Evolutionary conservation across 148 eudicot genomes (phyloP), one percentile per base, ranked within the genome.

Genomic region (Mesembryanthemum crystallinum): DNA sequence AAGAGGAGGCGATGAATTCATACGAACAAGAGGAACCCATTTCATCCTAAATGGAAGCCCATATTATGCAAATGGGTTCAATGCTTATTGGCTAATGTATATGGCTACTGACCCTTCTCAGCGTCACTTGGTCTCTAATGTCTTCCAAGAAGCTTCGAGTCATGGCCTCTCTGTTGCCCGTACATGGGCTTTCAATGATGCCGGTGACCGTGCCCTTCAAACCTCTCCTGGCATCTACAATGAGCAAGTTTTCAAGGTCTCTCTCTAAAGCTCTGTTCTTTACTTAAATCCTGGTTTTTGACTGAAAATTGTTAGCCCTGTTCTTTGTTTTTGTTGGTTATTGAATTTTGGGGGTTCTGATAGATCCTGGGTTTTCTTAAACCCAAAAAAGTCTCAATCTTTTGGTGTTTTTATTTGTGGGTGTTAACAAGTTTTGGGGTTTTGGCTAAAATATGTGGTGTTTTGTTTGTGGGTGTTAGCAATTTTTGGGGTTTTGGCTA

Each of bases 111-210:
- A 95, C 78, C 94, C 97, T 30, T 89, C 96, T 75, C 94, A 89
- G 45, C 89, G 94, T 51, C 75, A 68, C 68, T 81, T 85, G 61
- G 89, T 95, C 54, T 85, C 98, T 0, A 79, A 86, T 74, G 94
- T 85, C 15, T 91, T 95, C 24, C 77, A 73, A 1, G 90, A 95
- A 54, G 99, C 99, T 54, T 82, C 96, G 8, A 72, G 77, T 58
- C 92, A 87, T 76, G 94, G 97, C 75, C 88, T 95, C 75, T 57
- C 90, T 6, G 80, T 95, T 55, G 98, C 94, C 14, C 83, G 99
- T 61, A 95, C 98, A 65, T 95, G 99, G 99, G 99, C 94, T 71
- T 95, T 95, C 52, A 91, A 90, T 74, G 99, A 95, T 73, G 98
- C 87, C 25, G 94, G 94, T 0, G 88, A 89, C 66, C 84, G 86